Evolutionary conservation across 139 green algal species (phyloP).

Genomic region (Micromonas commoda): DNA sequence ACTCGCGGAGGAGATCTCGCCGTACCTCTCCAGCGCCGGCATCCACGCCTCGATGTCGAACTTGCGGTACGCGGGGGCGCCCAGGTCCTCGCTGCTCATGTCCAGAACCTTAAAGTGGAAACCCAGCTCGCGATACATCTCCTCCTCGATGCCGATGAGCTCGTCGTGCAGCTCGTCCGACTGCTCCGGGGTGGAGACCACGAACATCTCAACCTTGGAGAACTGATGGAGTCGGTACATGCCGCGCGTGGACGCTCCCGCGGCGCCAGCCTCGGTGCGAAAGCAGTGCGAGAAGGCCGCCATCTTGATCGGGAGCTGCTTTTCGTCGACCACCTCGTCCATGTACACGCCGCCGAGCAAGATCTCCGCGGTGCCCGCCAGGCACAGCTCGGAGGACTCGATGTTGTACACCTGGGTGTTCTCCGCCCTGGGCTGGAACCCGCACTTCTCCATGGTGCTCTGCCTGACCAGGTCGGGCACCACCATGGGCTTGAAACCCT

Average conservation of each 20-base stretch:
- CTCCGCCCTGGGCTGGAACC: slow-evolving; percentile 86
- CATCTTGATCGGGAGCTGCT: slow-evolving; percentile 82
- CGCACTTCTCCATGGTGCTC: slow-evolving; percentile 92
- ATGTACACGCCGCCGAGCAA: slow-evolving; percentile 84
- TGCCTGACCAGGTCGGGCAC: slow-evolving; percentile 90
- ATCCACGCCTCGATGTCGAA: slow-evolving; percentile 99
- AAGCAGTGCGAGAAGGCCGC: slow-evolving; percentile 92
- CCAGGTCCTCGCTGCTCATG: slow-evolving; percentile 92
- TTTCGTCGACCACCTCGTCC: slow-evolving; percentile 73
- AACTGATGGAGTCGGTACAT: slow-evolving; percentile 99
- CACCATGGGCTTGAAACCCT: slow-evolving; percentile 79
- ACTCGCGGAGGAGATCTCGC: slow-evolving; percentile 87
- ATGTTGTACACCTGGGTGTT: slow-evolving; percentile 95
- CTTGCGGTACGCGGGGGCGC: slow-evolving; percentile 92
- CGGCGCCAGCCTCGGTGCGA: slow-evolving; percentile 88
- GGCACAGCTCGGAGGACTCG: slow-evolving; percentile 68
- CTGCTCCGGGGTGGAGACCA: slow-evolving; percentile 81
- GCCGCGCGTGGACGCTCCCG: slow-evolving; percentile 64
- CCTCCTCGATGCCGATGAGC: slow-evolving; percentile 55
- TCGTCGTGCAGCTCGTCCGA: slow-evolving; percentile 78
- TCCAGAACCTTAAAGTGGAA: slow-evolving; percentile 96
- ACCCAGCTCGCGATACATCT: slow-evolving; percentile 77
- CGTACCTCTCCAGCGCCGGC: slow-evolving; percentile 87
- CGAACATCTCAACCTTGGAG: slow-evolving; percentile 99
- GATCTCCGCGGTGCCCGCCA: slow-evolving; percentile 94